Conservation (phyloP, 164 flowering plant species). For the Paratinospora sagittata region DNA sequence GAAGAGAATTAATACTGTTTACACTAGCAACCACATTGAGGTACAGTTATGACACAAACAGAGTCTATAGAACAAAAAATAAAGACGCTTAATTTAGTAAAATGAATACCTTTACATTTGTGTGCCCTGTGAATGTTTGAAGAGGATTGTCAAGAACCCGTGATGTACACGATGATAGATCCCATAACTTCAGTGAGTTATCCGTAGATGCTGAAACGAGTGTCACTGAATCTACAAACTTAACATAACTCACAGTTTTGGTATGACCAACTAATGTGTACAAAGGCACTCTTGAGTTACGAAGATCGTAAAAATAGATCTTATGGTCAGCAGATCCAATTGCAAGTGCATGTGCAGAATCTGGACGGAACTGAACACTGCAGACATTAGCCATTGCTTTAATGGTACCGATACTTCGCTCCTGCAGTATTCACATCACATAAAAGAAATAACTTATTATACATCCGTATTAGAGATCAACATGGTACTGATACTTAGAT, state of each 20-base stretch:
- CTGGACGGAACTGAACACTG: conserved; percentile 87
- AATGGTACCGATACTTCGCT: conserved; percentile 71
- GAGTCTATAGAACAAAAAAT: background rate
- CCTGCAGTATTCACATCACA: conserved; percentile 63
- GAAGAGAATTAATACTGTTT: background rate
- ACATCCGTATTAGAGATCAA: conserved; percentile 25
- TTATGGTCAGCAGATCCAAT: conserved; percentile 97
- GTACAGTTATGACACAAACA: background rate
- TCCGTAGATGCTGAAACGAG: conserved; percentile 96
- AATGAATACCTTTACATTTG: conserved; percentile 70
- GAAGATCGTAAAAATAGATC: conserved; percentile 85
- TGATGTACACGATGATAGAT: conserved; percentile 61
- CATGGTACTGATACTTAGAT: conserved; percentile 33
- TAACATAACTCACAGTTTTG: conserved; percentile 92
- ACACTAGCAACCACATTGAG: conserved; percentile 6
- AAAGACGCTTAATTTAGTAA: too few species aligned
- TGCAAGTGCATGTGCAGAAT: conserved; percentile 71
- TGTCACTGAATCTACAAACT: conserved; percentile 75
- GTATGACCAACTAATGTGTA: conserved; percentile 72
- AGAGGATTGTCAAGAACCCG: conserved; percentile 64
- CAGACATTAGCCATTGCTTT: conserved; percentile 92
- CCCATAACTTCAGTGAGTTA: conserved; percentile 93
- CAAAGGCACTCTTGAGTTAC: conserved; percentile 61
- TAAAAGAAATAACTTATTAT: conserved; percentile 47
- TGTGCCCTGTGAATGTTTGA: conserved; percentile 89